Conservation (phyloP, 257 asterid species). For the Ballota nigra region DNA sequence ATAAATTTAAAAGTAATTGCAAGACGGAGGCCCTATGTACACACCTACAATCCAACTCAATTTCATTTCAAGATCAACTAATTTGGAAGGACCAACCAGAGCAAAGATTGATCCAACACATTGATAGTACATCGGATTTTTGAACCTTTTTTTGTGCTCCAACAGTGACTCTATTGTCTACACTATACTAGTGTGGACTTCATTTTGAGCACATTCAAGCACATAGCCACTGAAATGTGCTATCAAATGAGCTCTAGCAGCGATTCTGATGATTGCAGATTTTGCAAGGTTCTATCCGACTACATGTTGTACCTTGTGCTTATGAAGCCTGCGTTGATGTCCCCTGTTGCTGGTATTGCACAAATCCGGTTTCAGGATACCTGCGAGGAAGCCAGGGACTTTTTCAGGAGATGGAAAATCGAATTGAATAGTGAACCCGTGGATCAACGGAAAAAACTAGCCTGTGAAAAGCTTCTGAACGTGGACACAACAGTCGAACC, state of each 20-base stretch:
- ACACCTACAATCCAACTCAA: too few relatives aligned
- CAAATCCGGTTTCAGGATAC: conserved; percentile 24
- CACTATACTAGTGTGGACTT: too few relatives aligned
- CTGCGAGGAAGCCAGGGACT: conserved; percentile 11
- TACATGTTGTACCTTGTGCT: conserved; percentile 24
- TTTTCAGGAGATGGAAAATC: not conserved
- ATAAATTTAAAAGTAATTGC: too few relatives aligned
- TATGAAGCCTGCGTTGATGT: conserved; percentile 25
- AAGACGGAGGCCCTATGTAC: too few relatives aligned
- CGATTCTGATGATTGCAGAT: not conserved
- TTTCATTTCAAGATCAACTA: too few relatives aligned
- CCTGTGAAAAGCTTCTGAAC: not conserved
- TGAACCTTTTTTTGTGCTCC: too few relatives aligned
- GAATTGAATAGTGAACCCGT: not conserved
- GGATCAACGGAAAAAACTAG: not conserved
- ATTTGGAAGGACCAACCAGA: too few relatives aligned
- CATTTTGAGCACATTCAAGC: too few relatives aligned
- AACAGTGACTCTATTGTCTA: too few relatives aligned
- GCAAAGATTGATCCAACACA: too few relatives aligned
- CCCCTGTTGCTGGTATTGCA: conserved; percentile 10
- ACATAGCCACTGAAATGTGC: conserved; percentile 21
- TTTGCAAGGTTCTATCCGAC: conserved; percentile 21
- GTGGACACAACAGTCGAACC: not conserved
- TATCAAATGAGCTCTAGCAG: not conserved
- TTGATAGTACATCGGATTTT: too few relatives aligned